Evolutionary conservation across 176 grass and related monocot species (phyloP).

Genomic region (Oryza brachyantha): DNA sequence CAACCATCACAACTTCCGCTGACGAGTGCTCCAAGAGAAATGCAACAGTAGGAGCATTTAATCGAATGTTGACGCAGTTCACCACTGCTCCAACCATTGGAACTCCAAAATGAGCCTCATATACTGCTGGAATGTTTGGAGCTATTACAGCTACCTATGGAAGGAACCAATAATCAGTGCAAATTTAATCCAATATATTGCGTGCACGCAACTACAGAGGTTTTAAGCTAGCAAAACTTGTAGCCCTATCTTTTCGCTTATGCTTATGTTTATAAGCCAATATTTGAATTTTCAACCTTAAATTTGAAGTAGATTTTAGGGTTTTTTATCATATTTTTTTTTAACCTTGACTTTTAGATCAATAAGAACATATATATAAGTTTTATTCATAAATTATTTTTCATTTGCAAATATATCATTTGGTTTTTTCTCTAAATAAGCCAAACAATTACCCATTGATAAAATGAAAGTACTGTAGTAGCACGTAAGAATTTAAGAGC

Average conservation of each 20-base stretch:
- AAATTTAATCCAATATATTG: constrained; percentile 13
- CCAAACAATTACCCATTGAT: no score
- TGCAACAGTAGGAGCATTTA: constrained; percentile 73
- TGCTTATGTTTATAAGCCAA: no score
- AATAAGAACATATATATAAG: no score
- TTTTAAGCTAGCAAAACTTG: not conserved
- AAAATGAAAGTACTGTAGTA: constrained; percentile 16
- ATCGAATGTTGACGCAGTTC: constrained; percentile 73
- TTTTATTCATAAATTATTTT: no score
- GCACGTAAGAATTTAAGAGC: not conserved
- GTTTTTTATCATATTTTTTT: no score
- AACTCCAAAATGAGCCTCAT: constrained; percentile 94
- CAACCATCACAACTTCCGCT: constrained; percentile 74
- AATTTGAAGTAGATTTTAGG: no score
- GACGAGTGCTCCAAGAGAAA: constrained; percentile 79
- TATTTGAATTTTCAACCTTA: no score
- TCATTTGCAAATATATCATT: no score
- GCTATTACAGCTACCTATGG: constrained; percentile 85
- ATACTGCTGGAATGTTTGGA: constrained; percentile 88
- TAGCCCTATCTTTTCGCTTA: no score
- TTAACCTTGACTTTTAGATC: no score
- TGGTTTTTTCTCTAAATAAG: no score
- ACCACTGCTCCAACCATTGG: constrained; percentile 92
- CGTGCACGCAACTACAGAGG: not conserved
- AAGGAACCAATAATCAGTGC: constrained; percentile 19